phyloP scores from a whole-genome alignment of 2,329 filamentous ascomycete genomes.

The Torrubiella hemipterigena region DNA sequence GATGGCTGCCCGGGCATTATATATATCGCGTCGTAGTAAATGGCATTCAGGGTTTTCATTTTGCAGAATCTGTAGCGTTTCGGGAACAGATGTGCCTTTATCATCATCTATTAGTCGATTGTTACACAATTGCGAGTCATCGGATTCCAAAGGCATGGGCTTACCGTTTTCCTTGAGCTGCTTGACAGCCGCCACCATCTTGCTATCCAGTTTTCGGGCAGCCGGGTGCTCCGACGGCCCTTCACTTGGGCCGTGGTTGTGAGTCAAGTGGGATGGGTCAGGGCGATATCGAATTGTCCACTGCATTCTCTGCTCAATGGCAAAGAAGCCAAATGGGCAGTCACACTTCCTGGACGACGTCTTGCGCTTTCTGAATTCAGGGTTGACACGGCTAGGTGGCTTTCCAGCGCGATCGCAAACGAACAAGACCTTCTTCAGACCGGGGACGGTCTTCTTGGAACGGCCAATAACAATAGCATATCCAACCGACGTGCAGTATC shows the following conservation, averaged over 20 bases:
- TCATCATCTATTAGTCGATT: slow-evolving; percentile 18
- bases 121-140: slow-evolving; percentile 8
- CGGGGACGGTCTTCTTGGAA: slow-evolving; percentile 56
- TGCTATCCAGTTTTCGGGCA: slow-evolving; percentile 52
- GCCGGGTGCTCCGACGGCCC: slow-evolving; percentile 55
- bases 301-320: slow-evolving; percentile 54
- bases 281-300: slow-evolving; percentile 56
- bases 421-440: slow-evolving; percentile 55
- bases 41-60: slow-evolving; percentile 51
- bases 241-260: slow-evolving; percentile 56
- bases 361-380: slow-evolving; percentile 52
- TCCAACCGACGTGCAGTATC: slow-evolving; percentile 55
- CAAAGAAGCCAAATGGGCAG: slow-evolving; percentile 59
- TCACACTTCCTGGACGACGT: slow-evolving; percentile 59
- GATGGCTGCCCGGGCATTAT: slow-evolving; percentile 55
- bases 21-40: slow-evolving; percentile 52
- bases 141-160: slow-evolving; percentile 12
- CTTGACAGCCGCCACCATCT: slow-evolving; percentile 57
- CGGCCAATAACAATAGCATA: slow-evolving; percentile 58
- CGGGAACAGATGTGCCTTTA: slow-evolving; percentile 49
- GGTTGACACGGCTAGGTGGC: slow-evolving; percentile 47
- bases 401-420: slow-evolving; percentile 56
- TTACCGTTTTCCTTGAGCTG: slow-evolving; percentile 53
- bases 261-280: slow-evolving; percentile 41
- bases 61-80: slow-evolving; percentile 55